phyloP scores from a whole-genome alignment of 2,329 filamentous ascomycete genomes.

The Venturia aucupariae region DNA sequence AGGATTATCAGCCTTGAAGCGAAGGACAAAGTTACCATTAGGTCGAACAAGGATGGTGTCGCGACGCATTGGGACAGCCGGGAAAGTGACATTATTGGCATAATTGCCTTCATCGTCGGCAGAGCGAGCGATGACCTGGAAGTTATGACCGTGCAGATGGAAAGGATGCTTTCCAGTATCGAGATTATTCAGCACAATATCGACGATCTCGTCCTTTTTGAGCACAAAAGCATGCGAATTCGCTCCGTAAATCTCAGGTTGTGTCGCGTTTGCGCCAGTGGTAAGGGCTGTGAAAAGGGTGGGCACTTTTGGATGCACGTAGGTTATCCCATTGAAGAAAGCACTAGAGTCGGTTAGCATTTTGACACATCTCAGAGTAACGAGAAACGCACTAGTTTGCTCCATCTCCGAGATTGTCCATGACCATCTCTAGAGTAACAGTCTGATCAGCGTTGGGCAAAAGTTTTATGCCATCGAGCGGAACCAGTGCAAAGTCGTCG shows the following conservation, averaged over 20 bases:
- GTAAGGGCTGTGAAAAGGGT: constrained; percentile 68
- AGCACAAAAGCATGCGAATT: constrained; percentile 55
- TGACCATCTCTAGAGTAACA: constrained; percentile 50
- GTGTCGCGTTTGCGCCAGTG: constrained; percentile 40
- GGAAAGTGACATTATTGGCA: constrained; percentile 27
- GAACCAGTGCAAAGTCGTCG: constrained; percentile 65
- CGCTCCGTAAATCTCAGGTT: constrained; percentile 38
- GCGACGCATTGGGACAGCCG: constrained; percentile 37
- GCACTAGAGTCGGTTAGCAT: constrained; percentile 24
- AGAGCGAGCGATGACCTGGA: constrained; percentile 47
- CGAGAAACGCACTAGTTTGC: constrained; percentile 49
- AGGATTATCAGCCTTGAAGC: constrained; percentile 47
- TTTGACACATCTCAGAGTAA: not conserved
- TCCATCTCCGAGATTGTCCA: constrained; percentile 60
- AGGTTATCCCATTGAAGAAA: constrained; percentile 65
- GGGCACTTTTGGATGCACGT: constrained; percentile 65
- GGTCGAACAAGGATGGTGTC: constrained; percentile 47
- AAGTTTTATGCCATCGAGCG: constrained; percentile 55
- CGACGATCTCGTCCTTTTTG: constrained; percentile 55
- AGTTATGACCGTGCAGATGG: constrained; percentile 67
- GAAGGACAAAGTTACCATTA: constrained; percentile 45
- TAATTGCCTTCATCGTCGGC: constrained; percentile 26
- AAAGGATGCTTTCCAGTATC: constrained; percentile 64
- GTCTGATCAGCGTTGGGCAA: constrained; percentile 53
- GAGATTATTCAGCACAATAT: constrained; percentile 68